Evolutionary conservation across 495 filamentous ascomycete genomes (phyloP).

Genomic region (Penicillium robsamsonii): DNA sequence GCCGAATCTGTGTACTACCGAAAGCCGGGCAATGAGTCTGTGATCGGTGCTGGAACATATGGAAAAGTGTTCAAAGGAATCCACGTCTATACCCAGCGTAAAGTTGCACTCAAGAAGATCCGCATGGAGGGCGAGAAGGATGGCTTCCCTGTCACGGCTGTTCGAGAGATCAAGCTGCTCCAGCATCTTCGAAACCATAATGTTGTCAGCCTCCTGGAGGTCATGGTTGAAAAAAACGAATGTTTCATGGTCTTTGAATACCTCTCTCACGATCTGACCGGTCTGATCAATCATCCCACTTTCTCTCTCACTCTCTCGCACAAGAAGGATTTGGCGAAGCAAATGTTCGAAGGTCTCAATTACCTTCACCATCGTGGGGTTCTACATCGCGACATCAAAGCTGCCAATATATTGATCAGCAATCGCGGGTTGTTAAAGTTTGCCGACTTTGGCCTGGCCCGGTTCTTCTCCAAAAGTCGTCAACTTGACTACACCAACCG

Average conservation of each 20-base stretch:
- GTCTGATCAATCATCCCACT: conserved; percentile 87
- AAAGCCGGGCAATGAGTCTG: conserved; percentile 91
- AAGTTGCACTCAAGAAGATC: conserved; percentile 92
- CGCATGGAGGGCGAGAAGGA: conserved; percentile 96
- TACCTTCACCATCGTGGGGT: conserved; percentile 94
- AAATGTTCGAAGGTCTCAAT: conserved; percentile 90
- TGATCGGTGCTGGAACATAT: conserved; percentile 90
- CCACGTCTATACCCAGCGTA: conserved; percentile 86
- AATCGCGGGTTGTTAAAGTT: conserved; percentile 85
- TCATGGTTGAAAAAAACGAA: conserved; percentile 98
- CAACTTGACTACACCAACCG: conserved; percentile 98
- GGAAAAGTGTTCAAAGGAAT: conserved; percentile 99
- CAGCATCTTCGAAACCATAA: conserved; percentile 91
- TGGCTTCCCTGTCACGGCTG: conserved; percentile 94
- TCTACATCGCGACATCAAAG: conserved; percentile 93
- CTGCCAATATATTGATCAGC: conserved; percentile 91
- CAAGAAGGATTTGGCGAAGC: conserved; percentile 90
- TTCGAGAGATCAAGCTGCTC: conserved; percentile 94
- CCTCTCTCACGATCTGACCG: conserved; percentile 88
- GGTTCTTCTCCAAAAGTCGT: conserved; percentile 90
- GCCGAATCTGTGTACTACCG: conserved; percentile 88
- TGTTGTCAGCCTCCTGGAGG: conserved; percentile 77
- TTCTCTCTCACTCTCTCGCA: conserved; percentile 82
- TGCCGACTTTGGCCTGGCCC: conserved; percentile 95
- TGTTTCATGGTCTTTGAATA: conserved; percentile 99